phyloP scores from a whole-genome alignment of 2,329 filamentous ascomycete genomes.

The Nannizziopsis barbatae region DNA sequence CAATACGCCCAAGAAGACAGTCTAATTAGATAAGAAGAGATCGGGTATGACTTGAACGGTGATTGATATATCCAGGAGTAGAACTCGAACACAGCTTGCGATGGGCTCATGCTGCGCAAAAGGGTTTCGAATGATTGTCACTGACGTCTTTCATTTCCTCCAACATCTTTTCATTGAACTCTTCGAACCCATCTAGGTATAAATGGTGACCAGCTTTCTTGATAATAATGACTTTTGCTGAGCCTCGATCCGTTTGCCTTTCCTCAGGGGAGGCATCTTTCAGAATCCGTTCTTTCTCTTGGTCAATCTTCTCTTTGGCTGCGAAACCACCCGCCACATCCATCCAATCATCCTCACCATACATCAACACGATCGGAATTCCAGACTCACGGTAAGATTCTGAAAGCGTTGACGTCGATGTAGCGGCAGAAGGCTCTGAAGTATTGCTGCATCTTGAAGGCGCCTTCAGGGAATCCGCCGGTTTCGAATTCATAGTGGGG shows the following conservation, averaged over 20 bases:
- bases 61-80: no score
- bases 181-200: slow-evolving; percentile 58
- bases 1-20: no score
- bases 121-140: slow-evolving; percentile 20
- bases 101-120: background rate
- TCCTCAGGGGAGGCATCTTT: slow-evolving; percentile 45
- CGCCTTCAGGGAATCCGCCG: slow-evolving; percentile 12
- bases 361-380: slow-evolving; percentile 82
- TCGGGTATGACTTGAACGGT: no score
- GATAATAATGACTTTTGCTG: slow-evolving; percentile 71
- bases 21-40: no score
- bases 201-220: slow-evolving; percentile 59
- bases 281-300: slow-evolving; percentile 52
- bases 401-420: slow-evolving; percentile 3
- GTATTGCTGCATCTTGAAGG: slow-evolving; percentile 12
- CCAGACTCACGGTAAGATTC: slow-evolving; percentile 46
- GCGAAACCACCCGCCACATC: slow-evolving; percentile 76
- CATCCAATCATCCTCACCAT: slow-evolving; percentile 99
- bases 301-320: slow-evolving; percentile 65
- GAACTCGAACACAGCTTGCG: slow-evolving; percentile 17
- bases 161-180: slow-evolving; percentile 56
- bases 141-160: slow-evolving; percentile 56
- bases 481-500: slow-evolving; percentile 13
- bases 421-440: slow-evolving; percentile 14
- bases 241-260: slow-evolving; percentile 59